Conservation (phyloP, 176 grass and related monocot genomes). For the Hyparrhenia diplandra region DNA sequence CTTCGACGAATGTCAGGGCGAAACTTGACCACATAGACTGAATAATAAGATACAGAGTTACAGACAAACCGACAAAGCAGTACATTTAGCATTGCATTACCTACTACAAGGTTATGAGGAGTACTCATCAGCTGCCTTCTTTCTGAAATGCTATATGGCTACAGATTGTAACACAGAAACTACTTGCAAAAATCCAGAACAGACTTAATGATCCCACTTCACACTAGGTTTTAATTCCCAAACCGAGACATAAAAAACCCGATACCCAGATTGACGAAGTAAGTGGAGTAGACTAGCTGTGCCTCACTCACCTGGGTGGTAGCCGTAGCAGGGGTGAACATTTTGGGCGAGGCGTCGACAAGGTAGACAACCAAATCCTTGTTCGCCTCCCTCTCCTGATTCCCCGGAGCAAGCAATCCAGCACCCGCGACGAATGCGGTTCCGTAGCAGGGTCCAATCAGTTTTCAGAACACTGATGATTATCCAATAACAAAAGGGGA, state of each 20-base stretch:
- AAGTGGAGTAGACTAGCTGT: not conserved
- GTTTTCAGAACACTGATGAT: not conserved
- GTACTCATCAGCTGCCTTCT: not conserved
- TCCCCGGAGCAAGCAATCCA: slow-evolving; percentile 6
- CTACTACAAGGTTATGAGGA: not conserved
- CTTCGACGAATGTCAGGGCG: not conserved
- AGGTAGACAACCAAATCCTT: slow-evolving; percentile 91
- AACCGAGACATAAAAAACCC: not conserved
- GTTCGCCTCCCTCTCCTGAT: slow-evolving; percentile 81
- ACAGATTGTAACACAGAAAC: not conserved
- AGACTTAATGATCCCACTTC: not conserved
- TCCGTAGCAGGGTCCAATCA: not conserved
- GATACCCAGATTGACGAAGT: not conserved
- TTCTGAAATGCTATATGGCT: not conserved
- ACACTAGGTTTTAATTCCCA: not conserved
- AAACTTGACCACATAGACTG: not conserved
- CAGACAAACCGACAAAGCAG: not conserved
- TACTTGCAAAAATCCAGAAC: not conserved
- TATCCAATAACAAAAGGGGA: not conserved
- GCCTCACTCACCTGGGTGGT: slow-evolving; percentile 51
- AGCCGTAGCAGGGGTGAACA: slow-evolving; percentile 52
- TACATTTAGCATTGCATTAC: not conserved
- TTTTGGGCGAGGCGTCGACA: slow-evolving; percentile 90
- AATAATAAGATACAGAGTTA: not conserved
- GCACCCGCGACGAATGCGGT: not conserved